Base-by-base conservation (phyloP, 1,284 basidiomycete species). In the Ustilago loliicola region DNA sequence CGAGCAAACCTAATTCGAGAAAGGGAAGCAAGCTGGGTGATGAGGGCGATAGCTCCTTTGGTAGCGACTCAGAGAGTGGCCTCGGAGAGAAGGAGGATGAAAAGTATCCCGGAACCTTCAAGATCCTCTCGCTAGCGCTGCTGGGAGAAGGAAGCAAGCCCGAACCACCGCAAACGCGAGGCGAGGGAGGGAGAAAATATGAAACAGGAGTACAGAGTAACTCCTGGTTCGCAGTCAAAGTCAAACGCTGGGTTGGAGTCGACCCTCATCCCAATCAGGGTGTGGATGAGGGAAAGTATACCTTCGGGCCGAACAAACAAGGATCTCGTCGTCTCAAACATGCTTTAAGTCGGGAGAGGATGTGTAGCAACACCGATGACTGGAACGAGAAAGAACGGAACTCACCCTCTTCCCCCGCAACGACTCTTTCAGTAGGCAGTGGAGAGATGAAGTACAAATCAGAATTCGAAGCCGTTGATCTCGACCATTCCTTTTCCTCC, bases 181-280 rank as follows among this genome's bases (percentile, higher is more conserved):
- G 56, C 2, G 62, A 60, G 30, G 61, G 65, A 0, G 71, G 63
- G 2, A 61, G 67, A 32, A 73, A 71, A 54, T 78, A 77, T 23
- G 75, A 77, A 19, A 54, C 40, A 17, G 56, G 45, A 0, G 62
- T 77, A 1, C 64, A 80, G 50, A 64, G 61, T 40, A 80, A 70
- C 48, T 55, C 54, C 11, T 72, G 75, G 70, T 42, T 77, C 11
- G 61, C 60, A 29, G 63, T 66, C 45, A 64, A 67, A 42, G 15
- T 77, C 3, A 61, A 64, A n/a, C 40, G 74, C 3, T 72, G 65
- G 65, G 56, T 76, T 19, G 73, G 68, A 6, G 45, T 25, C 30
- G 61, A 67, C 23, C 67, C 40, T 19, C 19, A 21, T 3, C 23
- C 40, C 2, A 34, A 65, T n/a, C 38, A 29, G 10, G 57, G 57